Evolutionary conservation across 2,329 filamentous ascomycete genomes (phyloP), one percentile per base, ranked within the genome.

Genomic region (Colletotrichum brevisporum): DNA sequence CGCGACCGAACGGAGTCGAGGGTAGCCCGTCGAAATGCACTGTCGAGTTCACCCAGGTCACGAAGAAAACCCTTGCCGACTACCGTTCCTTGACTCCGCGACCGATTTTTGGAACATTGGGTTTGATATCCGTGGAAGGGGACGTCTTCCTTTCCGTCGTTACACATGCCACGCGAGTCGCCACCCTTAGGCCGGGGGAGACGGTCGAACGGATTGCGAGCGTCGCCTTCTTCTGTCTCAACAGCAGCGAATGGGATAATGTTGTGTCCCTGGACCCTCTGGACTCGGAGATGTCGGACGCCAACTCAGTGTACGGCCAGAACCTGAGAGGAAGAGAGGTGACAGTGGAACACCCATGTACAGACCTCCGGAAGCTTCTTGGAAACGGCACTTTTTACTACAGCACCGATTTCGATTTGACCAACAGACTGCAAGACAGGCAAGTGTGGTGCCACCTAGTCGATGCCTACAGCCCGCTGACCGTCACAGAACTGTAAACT

Each of bases 371-470:
- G 80, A 98, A 97, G 84, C 88, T 99, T 45, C 84, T 99, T 64
- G 92, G 94, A 77, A 95, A 97, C 78, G 95, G 95, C 27, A 97
- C 92, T 36, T 99, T 99, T 78, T 99, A 98, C 79, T 99, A 98
- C 83, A 98, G 94, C 78, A 94, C 94, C n/a, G 94, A 98, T 79
- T 99, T 99, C 79, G 95, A 99, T 78, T 85, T 99, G 56, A 99
- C 96, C 4, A 95, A 97, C 80, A 89, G 96, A 73, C 83, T 98
- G 71, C 96, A 99, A 80, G 92, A 98, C 77, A 90, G 95, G 88
- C 94, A 73, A 63, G 77, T 69, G 21, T 18, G 48, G 41, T 65
- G 67, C 67, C 45, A 21, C 12, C 53, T 64, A 10, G 9, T 18
- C 15, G 69, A 70, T 71, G 31, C 8, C 10, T 36, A 9, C 31